Conservation (phyloP, 1,284 basidiomycete genomes). For the Peniophora sp. region DNA sequence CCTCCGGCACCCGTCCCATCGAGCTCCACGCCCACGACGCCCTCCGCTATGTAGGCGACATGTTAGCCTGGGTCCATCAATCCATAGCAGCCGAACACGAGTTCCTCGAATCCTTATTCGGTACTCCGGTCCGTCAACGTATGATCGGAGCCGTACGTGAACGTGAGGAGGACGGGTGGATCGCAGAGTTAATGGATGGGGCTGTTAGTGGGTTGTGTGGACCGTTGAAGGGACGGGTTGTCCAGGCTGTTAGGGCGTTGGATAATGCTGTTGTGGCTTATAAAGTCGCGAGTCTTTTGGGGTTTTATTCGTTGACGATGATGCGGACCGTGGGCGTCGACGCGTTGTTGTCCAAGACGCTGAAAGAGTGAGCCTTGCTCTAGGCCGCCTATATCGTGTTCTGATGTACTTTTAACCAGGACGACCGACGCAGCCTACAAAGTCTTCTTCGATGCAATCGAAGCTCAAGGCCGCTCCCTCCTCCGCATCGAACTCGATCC, state of each 20-base stretch:
- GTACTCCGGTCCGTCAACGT: constrained; percentile 50
- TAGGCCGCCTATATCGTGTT: background rate
- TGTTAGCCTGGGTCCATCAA: constrained; percentile 99
- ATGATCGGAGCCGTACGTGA: constrained; percentile 79
- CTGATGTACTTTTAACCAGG: constrained; percentile 32
- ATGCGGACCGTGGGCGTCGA: constrained; percentile 80
- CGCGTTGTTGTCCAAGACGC: constrained; percentile 68
- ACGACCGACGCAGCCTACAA: constrained; percentile 76
- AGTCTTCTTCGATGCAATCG: constrained; percentile 81
- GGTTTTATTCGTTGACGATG: constrained; percentile 94
- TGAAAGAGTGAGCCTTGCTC: constrained; percentile 63
- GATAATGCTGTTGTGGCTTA: constrained; percentile 90
- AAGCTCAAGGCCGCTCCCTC: constrained; percentile 72
- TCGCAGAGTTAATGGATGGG: constrained; percentile 77
- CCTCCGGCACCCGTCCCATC: constrained; percentile 87
- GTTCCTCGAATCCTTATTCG: constrained; percentile 82
- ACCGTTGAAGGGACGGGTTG: constrained; percentile 82
- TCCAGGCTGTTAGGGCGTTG: constrained; percentile 89
- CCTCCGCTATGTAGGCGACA: constrained; percentile 92
- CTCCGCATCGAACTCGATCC: constrained; percentile 62
- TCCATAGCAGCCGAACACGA: constrained; percentile 91
- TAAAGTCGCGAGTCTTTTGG: constrained; percentile 88
- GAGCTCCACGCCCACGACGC: constrained; percentile 98
- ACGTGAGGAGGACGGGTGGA: constrained; percentile 74
- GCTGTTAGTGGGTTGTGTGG: constrained; percentile 81